A percentile compares a stretch with the other conserved stretches of the same genome.
These are phyloP conservation scores for Recurvomyces mirabilis DNA, from an alignment of 495 filamentous ascomycete genomes.

Conservation along the genomic window DNA sequence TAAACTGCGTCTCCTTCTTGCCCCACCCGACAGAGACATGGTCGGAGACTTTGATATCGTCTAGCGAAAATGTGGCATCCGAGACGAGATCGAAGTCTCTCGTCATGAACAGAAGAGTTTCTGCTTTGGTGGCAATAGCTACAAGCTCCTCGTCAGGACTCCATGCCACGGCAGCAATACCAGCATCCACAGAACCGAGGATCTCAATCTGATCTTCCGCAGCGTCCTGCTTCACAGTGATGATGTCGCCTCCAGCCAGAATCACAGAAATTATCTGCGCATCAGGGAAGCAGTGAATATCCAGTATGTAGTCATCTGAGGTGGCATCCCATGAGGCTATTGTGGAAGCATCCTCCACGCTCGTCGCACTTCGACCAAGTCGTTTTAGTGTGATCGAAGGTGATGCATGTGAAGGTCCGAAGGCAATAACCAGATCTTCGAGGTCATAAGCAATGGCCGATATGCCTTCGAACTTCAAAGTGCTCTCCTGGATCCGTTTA, in stretches of 20 bases:
- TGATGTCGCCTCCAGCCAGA: slow-evolving; percentile 81
- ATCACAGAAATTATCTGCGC: slow-evolving; percentile 65
- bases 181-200: slow-evolving; percentile 81
- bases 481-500: slow-evolving; percentile 18
- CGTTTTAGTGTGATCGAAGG: slow-evolving; percentile 29
- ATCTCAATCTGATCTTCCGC: slow-evolving; percentile 81
- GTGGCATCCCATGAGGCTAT: slow-evolving; percentile 85
- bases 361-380: slow-evolving; percentile 11
- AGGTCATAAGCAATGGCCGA: slow-evolving; percentile 29
- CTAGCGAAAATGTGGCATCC: slow-evolving; percentile 54
- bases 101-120: slow-evolving; percentile 85
- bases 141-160: slow-evolving; percentile 90
- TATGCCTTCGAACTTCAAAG: neutral
- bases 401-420: slow-evolving; percentile 25
- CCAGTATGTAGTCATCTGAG: slow-evolving; percentile 56
- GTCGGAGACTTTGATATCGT: slow-evolving; percentile 77
- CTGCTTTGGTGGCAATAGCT: slow-evolving; percentile 64
- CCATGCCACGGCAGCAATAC: slow-evolving; percentile 83
- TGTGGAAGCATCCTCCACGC: slow-evolving; percentile 9
- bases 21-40: slow-evolving; percentile 99
- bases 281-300: slow-evolving; percentile 76
- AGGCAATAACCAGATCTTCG: slow-evolving; percentile 26
- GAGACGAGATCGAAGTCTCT: slow-evolving; percentile 74
- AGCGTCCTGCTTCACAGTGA: slow-evolving; percentile 69
- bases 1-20: slow-evolving; percentile 95